Evolutionary conservation across 495 filamentous ascomycete genomes (phyloP).

Genomic region (Aspergillus mulundensis): DNA sequence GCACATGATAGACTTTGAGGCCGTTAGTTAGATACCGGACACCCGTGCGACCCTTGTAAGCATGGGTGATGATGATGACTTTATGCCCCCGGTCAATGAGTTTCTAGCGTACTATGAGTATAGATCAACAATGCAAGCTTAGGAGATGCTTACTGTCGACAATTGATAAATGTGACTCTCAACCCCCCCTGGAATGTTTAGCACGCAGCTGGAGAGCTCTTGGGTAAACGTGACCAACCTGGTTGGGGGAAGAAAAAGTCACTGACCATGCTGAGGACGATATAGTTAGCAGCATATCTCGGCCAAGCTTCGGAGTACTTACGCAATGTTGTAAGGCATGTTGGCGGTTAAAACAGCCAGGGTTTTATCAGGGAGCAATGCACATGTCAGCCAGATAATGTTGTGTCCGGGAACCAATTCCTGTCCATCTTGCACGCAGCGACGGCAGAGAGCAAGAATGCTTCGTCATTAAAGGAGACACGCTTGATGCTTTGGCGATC

Average conservation of each 20-base stretch:
- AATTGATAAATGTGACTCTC: conserved; percentile 99
- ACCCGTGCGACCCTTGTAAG: conserved; percentile 86
- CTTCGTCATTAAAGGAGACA: conserved; percentile 10
- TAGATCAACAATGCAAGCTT: neutral
- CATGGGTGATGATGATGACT: conserved; percentile 95
- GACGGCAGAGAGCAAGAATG: neutral
- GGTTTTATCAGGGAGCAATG: neutral
- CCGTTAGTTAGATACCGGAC: conserved; percentile 98
- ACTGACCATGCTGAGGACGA: conserved; percentile 74
- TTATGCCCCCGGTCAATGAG: conserved; percentile 96
- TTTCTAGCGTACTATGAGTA: conserved; percentile 49
- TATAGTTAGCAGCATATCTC: conserved; percentile 11
- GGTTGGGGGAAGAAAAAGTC: conserved; percentile 99
- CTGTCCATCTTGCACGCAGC: conserved; percentile 10
- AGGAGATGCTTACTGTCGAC: conserved; percentile 52
- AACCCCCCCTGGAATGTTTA: conserved; percentile 62
- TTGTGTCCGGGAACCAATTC: neutral
- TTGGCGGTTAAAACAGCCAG: conserved; percentile 20
- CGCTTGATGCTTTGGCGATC: conserved; percentile 5
- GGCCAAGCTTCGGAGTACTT: conserved; percentile 24
- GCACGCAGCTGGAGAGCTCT: neutral
- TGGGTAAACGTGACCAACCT: conserved; percentile 39
- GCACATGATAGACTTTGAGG: conserved; percentile 96
- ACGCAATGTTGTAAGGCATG: conserved; percentile 75
- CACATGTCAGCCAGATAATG: neutral